A percentile compares a stretch with the other conserved stretches of the same genome.
Conservation (phyloP, 164 flowering plant species). For the Umbilicus rupestris region DNA sequence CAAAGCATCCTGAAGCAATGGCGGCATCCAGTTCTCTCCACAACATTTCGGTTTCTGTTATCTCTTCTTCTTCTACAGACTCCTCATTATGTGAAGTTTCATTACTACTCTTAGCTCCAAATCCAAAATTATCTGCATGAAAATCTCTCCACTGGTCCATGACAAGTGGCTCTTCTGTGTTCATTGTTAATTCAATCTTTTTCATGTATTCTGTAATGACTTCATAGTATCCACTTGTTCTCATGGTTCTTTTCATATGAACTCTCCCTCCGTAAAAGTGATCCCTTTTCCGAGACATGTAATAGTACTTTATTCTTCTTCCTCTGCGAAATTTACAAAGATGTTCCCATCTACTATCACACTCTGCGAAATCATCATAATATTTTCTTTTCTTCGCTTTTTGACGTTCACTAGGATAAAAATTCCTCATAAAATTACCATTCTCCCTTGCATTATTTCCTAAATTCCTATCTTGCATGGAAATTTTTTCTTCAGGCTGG, state of each 20-base stretch:
- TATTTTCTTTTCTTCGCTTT: constrained; percentile 13
- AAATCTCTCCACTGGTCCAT: constrained; percentile 52
- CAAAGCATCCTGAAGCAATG: constrained; percentile 33
- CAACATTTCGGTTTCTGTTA: constrained; percentile 53
- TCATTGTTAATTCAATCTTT: constrained; percentile 42
- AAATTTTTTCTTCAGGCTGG: constrained; percentile 7
- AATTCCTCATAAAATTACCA: constrained; percentile 15
- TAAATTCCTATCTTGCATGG: constrained; percentile 10
- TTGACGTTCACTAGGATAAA: constrained; percentile 10
- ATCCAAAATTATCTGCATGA: constrained; percentile 15
- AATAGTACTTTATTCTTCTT: constrained; percentile 9
- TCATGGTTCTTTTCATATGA: constrained; percentile 17
- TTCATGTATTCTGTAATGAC: constrained; percentile 61
- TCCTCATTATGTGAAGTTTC: constrained; percentile 14
- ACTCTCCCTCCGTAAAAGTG: constrained; percentile 15
- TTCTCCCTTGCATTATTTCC: constrained; percentile 14
- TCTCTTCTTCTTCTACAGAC: constrained; percentile 48
- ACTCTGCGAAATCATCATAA: constrained; percentile 17
- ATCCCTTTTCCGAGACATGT: constrained; percentile 12
- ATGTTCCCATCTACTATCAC: constrained; percentile 16
- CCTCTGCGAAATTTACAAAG: constrained; percentile 10
- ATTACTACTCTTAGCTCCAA: constrained; percentile 12
- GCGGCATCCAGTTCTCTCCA: constrained; percentile 80
- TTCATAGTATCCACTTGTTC: constrained; percentile 36
- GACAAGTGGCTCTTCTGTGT: constrained; percentile 28